Percentiles rank a stretch among this genome's conserved stretches.
Evolutionary conservation across 2,329 filamentous ascomycete species (phyloP).

Genomic region (Xylaria sp.): DNA sequence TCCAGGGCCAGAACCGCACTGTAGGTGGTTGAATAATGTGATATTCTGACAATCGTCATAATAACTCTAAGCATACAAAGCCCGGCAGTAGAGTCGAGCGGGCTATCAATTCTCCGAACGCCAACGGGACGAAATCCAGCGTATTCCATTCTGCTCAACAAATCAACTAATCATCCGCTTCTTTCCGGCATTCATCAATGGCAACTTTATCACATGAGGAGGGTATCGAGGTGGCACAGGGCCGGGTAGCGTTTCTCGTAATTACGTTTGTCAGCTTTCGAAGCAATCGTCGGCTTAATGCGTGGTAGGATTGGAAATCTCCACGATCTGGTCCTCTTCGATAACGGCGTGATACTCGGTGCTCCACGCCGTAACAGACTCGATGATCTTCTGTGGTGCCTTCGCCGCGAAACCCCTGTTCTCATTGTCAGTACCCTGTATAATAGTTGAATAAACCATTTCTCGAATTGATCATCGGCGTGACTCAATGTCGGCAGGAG

Average conservation of each 20-base stretch:
- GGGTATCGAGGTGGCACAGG: constrained; percentile 17
- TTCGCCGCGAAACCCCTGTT: constrained; percentile 80
- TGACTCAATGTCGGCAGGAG: neutral
- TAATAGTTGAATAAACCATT: neutral
- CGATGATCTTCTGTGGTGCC: constrained; percentile 74
- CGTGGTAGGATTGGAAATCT: constrained; percentile 49
- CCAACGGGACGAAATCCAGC: constrained; percentile 18
- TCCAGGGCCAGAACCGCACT: neutral
- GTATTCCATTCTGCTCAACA: constrained; percentile 14
- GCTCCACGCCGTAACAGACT: constrained; percentile 70
- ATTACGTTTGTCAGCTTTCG: constrained; percentile 7
- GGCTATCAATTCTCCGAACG: constrained; percentile 22
- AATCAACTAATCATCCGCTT: constrained; percentile 9
- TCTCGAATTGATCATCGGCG: neutral
- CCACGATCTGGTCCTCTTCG: constrained; percentile 80
- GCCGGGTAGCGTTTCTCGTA: constrained; percentile 16
- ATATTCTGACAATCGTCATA: neutral
- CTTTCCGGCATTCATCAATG: constrained; percentile 12
- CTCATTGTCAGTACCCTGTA: constrained; percentile 42
- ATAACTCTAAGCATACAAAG: constrained; percentile 16
- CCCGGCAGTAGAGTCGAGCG: neutral
- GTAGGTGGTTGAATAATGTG: neutral
- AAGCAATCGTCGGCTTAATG: constrained; percentile 18
- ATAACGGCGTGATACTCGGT: constrained; percentile 70
- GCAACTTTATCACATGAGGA: constrained; percentile 17